Evolutionary conservation across 306 rosid species (phyloP).

Genomic region (Medicago arabica): DNA sequence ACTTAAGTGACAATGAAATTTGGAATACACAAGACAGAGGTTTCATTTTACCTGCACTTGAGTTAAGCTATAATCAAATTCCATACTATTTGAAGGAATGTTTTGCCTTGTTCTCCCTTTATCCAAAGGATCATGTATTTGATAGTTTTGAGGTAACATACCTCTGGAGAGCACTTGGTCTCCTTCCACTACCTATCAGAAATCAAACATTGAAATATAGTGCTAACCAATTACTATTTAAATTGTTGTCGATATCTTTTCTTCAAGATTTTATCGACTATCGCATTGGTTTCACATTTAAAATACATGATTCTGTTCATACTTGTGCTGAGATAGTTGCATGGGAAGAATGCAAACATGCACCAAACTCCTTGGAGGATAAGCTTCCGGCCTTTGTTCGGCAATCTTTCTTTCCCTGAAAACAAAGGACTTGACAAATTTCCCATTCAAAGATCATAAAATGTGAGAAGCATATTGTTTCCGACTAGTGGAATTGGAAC

Average conservation of each 20-base stretch:
- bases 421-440: not conserved
- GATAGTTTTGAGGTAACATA: constrained; percentile 10
- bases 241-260: constrained; percentile 22
- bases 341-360: not conserved
- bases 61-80: constrained; percentile 29
- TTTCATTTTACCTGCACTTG: constrained; percentile 2
- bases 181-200: constrained; percentile 24
- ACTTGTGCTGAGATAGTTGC: constrained; percentile 2
- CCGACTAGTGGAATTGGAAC: constrained; percentile 6
- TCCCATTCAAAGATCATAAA: not conserved
- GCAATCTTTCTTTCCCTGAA: constrained; percentile 24
- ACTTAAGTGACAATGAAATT: not conserved
- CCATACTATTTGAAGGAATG: constrained; percentile 25
- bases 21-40: not conserved
- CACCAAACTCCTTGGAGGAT: too few relatives aligned
- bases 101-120: constrained; percentile 23
- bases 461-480: constrained; percentile 24
- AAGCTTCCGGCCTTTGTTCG: not conserved
- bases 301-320: constrained; percentile 19
- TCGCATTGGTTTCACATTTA: not conserved
- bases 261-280: constrained; percentile 13
- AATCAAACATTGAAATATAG: constrained; percentile 3
- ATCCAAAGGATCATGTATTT: constrained; percentile 8
- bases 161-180: constrained; percentile 34
- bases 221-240: constrained; percentile 16